Evolutionary conservation across 2,329 filamentous ascomycete species (phyloP).

Genomic region (Pseudomassariella vexata): DNA sequence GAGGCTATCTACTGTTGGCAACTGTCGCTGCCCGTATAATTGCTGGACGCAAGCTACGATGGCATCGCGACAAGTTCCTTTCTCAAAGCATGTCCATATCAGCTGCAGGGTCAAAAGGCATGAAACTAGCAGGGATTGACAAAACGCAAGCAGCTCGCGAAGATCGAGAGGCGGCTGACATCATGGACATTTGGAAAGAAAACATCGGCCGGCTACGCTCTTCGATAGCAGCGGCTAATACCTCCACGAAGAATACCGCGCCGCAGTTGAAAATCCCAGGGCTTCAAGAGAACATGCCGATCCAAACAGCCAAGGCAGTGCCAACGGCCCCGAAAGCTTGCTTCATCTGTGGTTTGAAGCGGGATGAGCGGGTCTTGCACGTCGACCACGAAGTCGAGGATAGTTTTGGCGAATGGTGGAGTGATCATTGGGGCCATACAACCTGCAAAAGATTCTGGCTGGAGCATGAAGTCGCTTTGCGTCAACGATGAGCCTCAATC

Average conservation of each 20-base stretch:
- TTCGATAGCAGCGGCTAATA: slow-evolving; percentile 62
- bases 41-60: slow-evolving; percentile 77
- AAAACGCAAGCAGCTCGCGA: slow-evolving; percentile 77
- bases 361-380: slow-evolving; percentile 75
- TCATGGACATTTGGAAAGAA: slow-evolving; percentile 68
- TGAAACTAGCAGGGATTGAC: slow-evolving; percentile 87
- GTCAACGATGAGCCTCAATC: slow-evolving; percentile 48
- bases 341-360: slow-evolving; percentile 79
- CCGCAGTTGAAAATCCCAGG: slow-evolving; percentile 57
- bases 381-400: slow-evolving; percentile 77
- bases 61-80: slow-evolving; percentile 83
- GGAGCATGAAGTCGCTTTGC: slow-evolving; percentile 63
- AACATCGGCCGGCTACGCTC: slow-evolving; percentile 70
- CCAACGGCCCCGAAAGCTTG: slow-evolving; percentile 70
- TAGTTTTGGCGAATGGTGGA: slow-evolving; percentile 96
- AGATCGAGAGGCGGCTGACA: slow-evolving; percentile 77
- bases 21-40: slow-evolving; percentile 73
- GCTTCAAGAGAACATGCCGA: slow-evolving; percentile 61
- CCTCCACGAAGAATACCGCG: slow-evolving; percentile 25
- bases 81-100: slow-evolving; percentile 87
- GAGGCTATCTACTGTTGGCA: slow-evolving; percentile 57
- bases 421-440: slow-evolving; percentile 78
- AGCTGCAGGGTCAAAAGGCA: slow-evolving; percentile 68
- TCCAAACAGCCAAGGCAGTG: slow-evolving; percentile 66
- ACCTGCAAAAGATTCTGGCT: slow-evolving; percentile 83